A percentile compares a stretch with the other conserved stretches of the same genome.
Conservation (phyloP, 2,329 filamentous ascomycete genomes). For the Fusarium subtropicale region DNA sequence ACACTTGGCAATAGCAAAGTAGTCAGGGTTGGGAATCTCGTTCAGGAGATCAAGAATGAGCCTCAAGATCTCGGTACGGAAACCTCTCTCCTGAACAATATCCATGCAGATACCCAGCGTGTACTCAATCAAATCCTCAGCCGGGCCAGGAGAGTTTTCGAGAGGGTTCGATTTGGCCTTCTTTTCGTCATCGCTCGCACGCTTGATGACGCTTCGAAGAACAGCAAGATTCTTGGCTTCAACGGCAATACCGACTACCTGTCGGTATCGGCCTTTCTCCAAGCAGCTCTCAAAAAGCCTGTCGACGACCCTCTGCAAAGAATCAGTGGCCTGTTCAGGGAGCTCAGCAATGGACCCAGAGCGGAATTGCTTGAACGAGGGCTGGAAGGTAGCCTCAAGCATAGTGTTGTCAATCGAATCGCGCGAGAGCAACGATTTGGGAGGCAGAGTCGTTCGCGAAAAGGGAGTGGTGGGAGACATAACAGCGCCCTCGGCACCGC, state of each 20-base stretch:
- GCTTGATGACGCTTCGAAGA: slow-evolving; percentile 85
- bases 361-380: slow-evolving; percentile 63
- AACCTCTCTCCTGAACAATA: slow-evolving; percentile 90
- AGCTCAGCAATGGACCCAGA: slow-evolving; percentile 73
- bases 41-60: slow-evolving; percentile 95
- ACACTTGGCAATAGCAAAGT: slow-evolving; percentile 97
- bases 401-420: slow-evolving; percentile 74
- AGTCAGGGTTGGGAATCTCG: slow-evolving; percentile 91
- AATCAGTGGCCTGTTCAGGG: slow-evolving; percentile 76
- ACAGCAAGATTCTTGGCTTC: slow-evolving; percentile 94
- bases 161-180: slow-evolving; percentile 67
- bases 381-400: slow-evolving; percentile 68
- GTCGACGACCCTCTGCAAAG: slow-evolving; percentile 85
- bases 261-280: slow-evolving; percentile 85
- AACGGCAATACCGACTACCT: slow-evolving; percentile 96
- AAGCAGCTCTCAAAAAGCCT: slow-evolving; percentile 93
- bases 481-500: slow-evolving; percentile 76
- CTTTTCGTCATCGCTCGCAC: slow-evolving; percentile 88
- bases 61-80: slow-evolving; percentile 85
- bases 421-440: slow-evolving; percentile 93
- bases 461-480: slow-evolving; percentile 94
- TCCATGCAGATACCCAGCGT: slow-evolving; percentile 97
- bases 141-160: slow-evolving; percentile 66
- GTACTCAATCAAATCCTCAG: slow-evolving; percentile 97
- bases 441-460: slow-evolving; percentile 91